phyloP scores from a whole-genome alignment of 257 asterid genomes.

The Ilex aquifolium region DNA sequence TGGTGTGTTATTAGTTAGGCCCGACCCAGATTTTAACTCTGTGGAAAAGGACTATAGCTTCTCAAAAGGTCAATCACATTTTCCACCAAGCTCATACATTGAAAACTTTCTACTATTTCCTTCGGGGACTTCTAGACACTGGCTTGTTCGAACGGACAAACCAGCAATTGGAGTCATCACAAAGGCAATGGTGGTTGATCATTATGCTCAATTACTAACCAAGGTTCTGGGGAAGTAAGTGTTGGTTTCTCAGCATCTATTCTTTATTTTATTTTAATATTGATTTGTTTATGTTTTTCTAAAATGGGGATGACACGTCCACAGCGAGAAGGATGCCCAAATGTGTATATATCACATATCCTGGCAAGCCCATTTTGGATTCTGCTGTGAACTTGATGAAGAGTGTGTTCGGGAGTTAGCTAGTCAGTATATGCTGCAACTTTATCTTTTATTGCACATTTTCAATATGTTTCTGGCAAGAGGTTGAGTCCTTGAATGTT shows the following conservation, averaged over 20 bases:
- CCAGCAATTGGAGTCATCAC: constrained; percentile 59
- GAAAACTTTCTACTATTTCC: constrained; percentile 48
- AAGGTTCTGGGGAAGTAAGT: constrained; percentile 83
- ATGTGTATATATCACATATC: constrained; percentile 87
- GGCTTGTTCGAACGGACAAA: constrained; percentile 69
- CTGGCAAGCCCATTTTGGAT: constrained; percentile 68
- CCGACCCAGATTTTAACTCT: constrained; percentile 58
- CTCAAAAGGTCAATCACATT: constrained; percentile 24
- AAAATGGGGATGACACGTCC: constrained; percentile 14
- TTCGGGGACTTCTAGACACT: constrained; percentile 50
- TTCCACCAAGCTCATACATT: constrained; percentile 18
- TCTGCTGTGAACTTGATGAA: constrained; percentile 84
- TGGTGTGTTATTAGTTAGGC: constrained; percentile 58
- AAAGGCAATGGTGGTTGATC: constrained; percentile 68
- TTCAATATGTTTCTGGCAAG: background rate
- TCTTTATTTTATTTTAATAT: background rate
- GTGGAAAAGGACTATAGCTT: constrained; percentile 43
- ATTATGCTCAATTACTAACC: constrained; percentile 61
- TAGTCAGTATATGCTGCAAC: constrained; percentile 37
- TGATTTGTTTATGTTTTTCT: constrained; percentile 5
- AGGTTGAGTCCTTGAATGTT: constrained; percentile 2
- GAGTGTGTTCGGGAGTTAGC: constrained; percentile 69
- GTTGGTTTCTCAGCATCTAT: constrained; percentile 3
- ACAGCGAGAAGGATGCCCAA: constrained; percentile 84
- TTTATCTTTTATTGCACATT: background rate